phyloP scores from a whole-genome alignment of 2,329 filamentous ascomycete species.

The Mollisiaceae sp. region DNA sequence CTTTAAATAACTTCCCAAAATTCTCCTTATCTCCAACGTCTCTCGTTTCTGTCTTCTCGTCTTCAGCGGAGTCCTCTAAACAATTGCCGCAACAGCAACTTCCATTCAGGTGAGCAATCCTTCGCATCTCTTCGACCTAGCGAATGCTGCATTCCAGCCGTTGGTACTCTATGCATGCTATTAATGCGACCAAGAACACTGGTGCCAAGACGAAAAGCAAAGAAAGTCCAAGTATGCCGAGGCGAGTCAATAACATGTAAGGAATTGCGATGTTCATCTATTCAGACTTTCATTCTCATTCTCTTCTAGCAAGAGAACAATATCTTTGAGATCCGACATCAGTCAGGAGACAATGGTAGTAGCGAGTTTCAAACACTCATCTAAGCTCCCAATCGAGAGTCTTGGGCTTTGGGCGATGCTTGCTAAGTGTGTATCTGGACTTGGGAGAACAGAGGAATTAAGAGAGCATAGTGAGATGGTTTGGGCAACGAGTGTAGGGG shows the following conservation, averaged over 20 bases:
- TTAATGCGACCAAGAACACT: not conserved
- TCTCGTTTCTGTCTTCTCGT: not conserved
- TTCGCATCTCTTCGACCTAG: not conserved
- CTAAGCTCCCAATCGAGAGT: not conserved
- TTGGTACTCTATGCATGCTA: not conserved
- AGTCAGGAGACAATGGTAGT: not conserved
- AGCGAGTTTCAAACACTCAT: not conserved
- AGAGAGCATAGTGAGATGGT: not conserved
- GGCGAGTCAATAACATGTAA: not conserved
- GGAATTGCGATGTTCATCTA: not conserved
- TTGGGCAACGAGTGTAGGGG: not conserved
- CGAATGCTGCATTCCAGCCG: not conserved
- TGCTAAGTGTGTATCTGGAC: not conserved
- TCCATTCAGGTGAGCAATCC: not conserved
- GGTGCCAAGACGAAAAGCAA: not conserved
- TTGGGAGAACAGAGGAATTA: not conserved
- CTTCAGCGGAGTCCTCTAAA: not conserved
- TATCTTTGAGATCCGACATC: not conserved
- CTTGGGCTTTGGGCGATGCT: not conserved
- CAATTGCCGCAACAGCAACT: not conserved
- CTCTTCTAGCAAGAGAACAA: not conserved
- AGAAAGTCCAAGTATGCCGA: not conserved
- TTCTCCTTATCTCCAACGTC: not conserved
- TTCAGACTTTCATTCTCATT: not conserved
- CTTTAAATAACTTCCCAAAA: not conserved